Evolutionary conservation across 805 yeast genomes (phyloP).

Genomic region (Saccharomyces kudriavzevii): DNA sequence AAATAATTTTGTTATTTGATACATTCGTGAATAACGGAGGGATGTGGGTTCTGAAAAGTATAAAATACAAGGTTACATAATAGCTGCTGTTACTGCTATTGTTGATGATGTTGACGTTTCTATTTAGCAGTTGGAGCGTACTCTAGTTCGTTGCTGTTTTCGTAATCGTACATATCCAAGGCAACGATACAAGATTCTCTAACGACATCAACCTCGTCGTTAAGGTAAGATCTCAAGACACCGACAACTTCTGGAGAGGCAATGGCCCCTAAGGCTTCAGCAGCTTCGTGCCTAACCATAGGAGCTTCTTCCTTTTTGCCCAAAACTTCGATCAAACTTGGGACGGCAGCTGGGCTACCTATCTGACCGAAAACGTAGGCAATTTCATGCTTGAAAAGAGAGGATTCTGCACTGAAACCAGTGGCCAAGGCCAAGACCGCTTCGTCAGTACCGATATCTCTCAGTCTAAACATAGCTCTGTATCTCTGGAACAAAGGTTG

Average conservation of each 20-base stretch:
- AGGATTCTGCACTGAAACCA: constrained; percentile 48
- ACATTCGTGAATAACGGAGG: background rate
- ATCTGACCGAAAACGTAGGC: constrained; percentile 98
- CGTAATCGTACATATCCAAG: constrained; percentile 95
- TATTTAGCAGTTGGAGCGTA: constrained; percentile 38
- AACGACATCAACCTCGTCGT: constrained; percentile 82
- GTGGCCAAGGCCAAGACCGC: constrained; percentile 87
- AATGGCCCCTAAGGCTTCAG: constrained; percentile 95
- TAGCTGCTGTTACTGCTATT: background rate
- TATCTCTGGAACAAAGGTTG: constrained; percentile 86
- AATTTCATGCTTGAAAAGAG: constrained; percentile 93
- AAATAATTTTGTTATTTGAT: background rate
- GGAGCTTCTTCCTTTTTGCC: constrained; percentile 77
- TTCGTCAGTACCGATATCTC: constrained; percentile 90
- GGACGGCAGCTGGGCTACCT: constrained; percentile 87
- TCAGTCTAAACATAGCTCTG: constrained; percentile 95
- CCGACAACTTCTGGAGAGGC: constrained; percentile 95
- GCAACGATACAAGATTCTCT: constrained; percentile 97
- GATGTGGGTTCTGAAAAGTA: background rate
- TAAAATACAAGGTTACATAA: background rate
- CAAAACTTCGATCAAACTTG: constrained; percentile 74
- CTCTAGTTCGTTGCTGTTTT: constrained; percentile 74
- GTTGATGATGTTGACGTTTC: background rate
- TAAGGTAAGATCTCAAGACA: constrained; percentile 66
- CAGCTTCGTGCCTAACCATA: constrained; percentile 99